A percentile compares a stretch with the other conserved stretches of the same genome.
Evolutionary conservation across 1,139 yeast species (phyloP).

Genomic region (Hansenula lynferdii): DNA sequence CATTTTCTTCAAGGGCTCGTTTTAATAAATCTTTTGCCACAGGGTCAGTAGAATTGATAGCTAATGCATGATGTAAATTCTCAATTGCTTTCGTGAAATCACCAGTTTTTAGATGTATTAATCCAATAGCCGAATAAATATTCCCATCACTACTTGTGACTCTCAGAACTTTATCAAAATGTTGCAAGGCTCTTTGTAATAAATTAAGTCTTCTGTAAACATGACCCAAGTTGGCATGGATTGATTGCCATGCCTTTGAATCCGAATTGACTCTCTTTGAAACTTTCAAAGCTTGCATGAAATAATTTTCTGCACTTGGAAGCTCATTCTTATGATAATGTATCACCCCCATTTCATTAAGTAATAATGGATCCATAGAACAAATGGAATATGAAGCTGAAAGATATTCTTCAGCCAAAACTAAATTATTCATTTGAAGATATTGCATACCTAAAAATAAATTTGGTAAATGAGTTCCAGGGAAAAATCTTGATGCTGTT

Average conservation of each 20-base stretch:
- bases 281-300: constrained; percentile 68
- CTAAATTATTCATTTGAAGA: constrained; percentile 76
- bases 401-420: constrained; percentile 83
- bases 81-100: constrained; percentile 65
- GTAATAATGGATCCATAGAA: constrained; percentile 75
- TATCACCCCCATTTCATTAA: constrained; percentile 92
- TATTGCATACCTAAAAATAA: constrained; percentile 96
- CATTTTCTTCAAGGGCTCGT: constrained; percentile 73
- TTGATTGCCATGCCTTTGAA: constrained; percentile 80
- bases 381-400: constrained; percentile 73
- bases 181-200: constrained; percentile 61
- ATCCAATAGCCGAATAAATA: constrained; percentile 78
- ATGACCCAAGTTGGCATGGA: constrained; percentile 88
- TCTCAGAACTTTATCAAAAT: constrained; percentile 72
- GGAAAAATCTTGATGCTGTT: constrained; percentile 89
- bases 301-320: constrained; percentile 62
- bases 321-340: constrained; percentile 73
- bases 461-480: constrained; percentile 91
- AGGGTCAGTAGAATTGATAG: constrained; percentile 75
- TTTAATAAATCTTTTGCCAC: constrained; percentile 77
- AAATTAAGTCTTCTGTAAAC: constrained; percentile 71
- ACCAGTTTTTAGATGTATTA: constrained; percentile 70
- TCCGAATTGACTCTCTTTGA: constrained; percentile 71
- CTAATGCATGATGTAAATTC: constrained; percentile 74
- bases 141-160: constrained; percentile 71